Percentiles rank a stretch among this genome's conserved stretches.
Evolutionary conservation across 306 rosid species (phyloP).

Genomic region (Astragalus membranaceus): DNA sequence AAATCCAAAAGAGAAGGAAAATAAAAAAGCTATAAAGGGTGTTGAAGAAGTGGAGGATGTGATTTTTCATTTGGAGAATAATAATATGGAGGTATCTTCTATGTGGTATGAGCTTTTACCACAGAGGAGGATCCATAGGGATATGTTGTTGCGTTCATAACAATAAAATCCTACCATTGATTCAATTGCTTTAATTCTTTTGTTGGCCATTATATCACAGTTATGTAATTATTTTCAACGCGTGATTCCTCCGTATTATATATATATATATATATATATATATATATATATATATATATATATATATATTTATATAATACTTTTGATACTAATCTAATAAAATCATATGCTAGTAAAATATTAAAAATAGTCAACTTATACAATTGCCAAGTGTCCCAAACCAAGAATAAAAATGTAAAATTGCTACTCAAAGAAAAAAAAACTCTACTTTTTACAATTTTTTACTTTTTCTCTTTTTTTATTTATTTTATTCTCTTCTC

Average conservation of each 20-base stretch:
- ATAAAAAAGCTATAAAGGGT: conserved; percentile 12
- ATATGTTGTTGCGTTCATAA: conserved; percentile 35
- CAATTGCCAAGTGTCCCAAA: too few species aligned
- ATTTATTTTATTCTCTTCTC: too few species aligned
- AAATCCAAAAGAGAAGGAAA: conserved; percentile 19
- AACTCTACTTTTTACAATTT: too few species aligned
- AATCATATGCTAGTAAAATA: too few species aligned
- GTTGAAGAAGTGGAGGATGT: conserved; percentile 33
- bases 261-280: not conserved
- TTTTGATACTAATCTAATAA: too few species aligned
- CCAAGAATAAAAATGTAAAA: too few species aligned
- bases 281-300: too few species aligned
- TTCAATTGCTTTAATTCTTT: conserved; percentile 1
- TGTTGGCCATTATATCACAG: not conserved
- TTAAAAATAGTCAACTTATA: too few species aligned
- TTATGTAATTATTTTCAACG: conserved; percentile 2
- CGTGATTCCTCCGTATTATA: conserved; percentile 38
- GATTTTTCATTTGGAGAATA: conserved; percentile 24
- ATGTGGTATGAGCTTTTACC: conserved; percentile 14
- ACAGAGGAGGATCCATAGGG: conserved; percentile 43
- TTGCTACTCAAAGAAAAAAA: too few species aligned
- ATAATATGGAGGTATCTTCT: conserved; percentile 30
- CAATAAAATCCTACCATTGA: conserved; percentile 7
- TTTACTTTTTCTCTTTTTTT: too few species aligned
- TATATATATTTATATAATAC: too few species aligned